phyloP scores from a whole-genome alignment of 495 filamentous ascomycete species.

The Lasiosphaeria ovina region DNA sequence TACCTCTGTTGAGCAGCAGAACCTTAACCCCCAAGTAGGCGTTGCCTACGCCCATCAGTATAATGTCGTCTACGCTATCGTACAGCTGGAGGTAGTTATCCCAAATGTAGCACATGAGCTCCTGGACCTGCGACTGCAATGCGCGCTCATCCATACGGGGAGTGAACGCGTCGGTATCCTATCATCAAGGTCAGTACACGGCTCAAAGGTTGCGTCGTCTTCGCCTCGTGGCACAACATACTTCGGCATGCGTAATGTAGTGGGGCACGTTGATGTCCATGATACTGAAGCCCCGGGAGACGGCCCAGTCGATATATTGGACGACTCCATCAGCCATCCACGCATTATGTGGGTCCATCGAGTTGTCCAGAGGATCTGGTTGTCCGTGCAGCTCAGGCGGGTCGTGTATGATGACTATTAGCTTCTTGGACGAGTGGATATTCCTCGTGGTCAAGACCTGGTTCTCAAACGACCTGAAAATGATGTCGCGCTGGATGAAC shows the following conservation, averaged over 20 bases:
- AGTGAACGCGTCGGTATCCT: slow-evolving; percentile 36
- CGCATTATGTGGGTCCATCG: slow-evolving; percentile 75
- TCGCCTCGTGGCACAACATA: slow-evolving; percentile 28
- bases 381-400: slow-evolving; percentile 73
- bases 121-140: slow-evolving; percentile 58
- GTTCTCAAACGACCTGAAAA: slow-evolving; percentile 79
- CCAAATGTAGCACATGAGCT: slow-evolving; percentile 86
- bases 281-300: slow-evolving; percentile 68
- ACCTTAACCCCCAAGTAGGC: slow-evolving; percentile 67
- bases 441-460: slow-evolving; percentile 77
- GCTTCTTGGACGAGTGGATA: slow-evolving; percentile 37
- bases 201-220: not conserved
- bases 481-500: slow-evolving; percentile 64
- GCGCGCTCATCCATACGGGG: slow-evolving; percentile 32
- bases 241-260: slow-evolving; percentile 57
- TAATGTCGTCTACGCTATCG: slow-evolving; percentile 62
- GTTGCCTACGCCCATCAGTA: slow-evolving; percentile 81
- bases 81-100: slow-evolving; percentile 92
- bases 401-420: slow-evolving; percentile 80
- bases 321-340: slow-evolving; percentile 82
- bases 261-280: slow-evolving; percentile 89
- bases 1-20: slow-evolving; percentile 67
- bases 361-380: slow-evolving; percentile 65
- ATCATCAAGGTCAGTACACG: slow-evolving; percentile 4
- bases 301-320: slow-evolving; percentile 80